Evolutionary conservation across 2,329 filamentous ascomycete genomes (phyloP).

Genomic region (Calonectria ilicicola): DNA sequence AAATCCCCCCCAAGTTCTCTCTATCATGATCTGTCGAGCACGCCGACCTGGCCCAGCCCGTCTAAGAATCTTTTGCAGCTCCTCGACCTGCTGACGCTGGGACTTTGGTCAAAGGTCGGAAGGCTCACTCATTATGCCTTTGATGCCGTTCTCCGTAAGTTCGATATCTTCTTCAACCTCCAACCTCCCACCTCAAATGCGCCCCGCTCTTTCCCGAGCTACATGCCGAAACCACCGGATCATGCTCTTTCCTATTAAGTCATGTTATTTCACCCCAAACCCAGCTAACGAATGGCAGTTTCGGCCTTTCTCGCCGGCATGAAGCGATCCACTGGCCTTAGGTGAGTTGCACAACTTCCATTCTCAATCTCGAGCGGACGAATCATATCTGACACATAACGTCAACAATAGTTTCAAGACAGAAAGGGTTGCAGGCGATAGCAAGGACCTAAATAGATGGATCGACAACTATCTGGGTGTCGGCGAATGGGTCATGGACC

Average conservation of each 20-base stretch:
- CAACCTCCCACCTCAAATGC: background rate
- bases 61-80: slow-evolving; percentile 61
- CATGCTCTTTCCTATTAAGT: background rate
- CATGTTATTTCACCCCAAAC: background rate
- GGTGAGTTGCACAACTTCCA: slow-evolving; percentile 73
- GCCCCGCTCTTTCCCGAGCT: slow-evolving; percentile 1
- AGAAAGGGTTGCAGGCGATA: slow-evolving; percentile 83
- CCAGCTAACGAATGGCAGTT: slow-evolving; percentile 64
- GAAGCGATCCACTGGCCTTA: slow-evolving; percentile 96
- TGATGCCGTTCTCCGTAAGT: slow-evolving; percentile 90
- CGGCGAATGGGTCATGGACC: slow-evolving; percentile 98
- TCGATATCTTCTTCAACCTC: background rate
- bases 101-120: slow-evolving; percentile 84
- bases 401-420: slow-evolving; percentile 84
- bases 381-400: slow-evolving; percentile 36
- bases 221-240: background rate
- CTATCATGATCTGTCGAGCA: slow-evolving; percentile 31
- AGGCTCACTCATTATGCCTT: slow-evolving; percentile 95
- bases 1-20: slow-evolving; percentile 30
- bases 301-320: slow-evolving; percentile 97
- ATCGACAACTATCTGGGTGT: slow-evolving; percentile 93
- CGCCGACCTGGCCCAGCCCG: slow-evolving; percentile 37
- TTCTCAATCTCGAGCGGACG: background rate
- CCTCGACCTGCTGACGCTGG: slow-evolving; percentile 77
- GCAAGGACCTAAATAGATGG: slow-evolving; percentile 87